A percentile compares a stretch with the other conserved stretches of the same genome.
Conservation (phyloP, 1,139 yeast genomes). For the Diutina rugosa region DNA sequence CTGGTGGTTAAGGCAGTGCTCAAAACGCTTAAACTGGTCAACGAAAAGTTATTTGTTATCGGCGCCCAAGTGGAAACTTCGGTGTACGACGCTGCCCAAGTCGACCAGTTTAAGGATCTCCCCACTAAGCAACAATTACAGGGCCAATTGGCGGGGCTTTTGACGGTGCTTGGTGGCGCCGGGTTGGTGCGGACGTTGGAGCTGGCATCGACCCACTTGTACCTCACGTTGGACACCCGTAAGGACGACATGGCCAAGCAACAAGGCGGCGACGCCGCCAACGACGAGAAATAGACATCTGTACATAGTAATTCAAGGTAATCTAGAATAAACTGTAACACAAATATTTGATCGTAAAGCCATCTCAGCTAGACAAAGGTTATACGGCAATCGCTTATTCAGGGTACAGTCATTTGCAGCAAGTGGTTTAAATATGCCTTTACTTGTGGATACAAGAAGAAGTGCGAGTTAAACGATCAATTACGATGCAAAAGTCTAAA, state of each 20-base stretch:
- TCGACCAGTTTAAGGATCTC: slow-evolving; percentile 56
- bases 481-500: too few relatives aligned
- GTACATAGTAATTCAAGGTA: neutral
- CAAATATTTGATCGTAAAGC: too few relatives aligned
- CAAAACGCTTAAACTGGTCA: slow-evolving; percentile 46
- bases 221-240: slow-evolving; percentile 47
- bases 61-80: slow-evolving; percentile 74
- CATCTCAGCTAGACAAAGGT: neutral
- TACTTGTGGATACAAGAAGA: too few relatives aligned
- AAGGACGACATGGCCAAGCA: neutral
- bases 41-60: slow-evolving; percentile 64
- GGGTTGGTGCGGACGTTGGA: slow-evolving; percentile 77
- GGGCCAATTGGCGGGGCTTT: slow-evolving; percentile 73
- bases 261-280: neutral
- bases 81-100: slow-evolving; percentile 37
- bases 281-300: neutral
- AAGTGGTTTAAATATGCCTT: too few relatives aligned
- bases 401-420: too few relatives aligned
- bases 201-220: slow-evolving; percentile 50
- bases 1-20: slow-evolving; percentile 45
- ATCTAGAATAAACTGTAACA: neutral
- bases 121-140: slow-evolving; percentile 65
- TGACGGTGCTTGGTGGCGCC: slow-evolving; percentile 77
- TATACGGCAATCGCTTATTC: too few relatives aligned
- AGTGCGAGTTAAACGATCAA: too few relatives aligned